A percentile compares a stretch with the other conserved stretches of the same genome.
These are phyloP conservation scores for Aspergillus oerlinghausenensis DNA, from an alignment of 2,329 filamentous ascomycete genomes.

Conservation along the genomic window DNA sequence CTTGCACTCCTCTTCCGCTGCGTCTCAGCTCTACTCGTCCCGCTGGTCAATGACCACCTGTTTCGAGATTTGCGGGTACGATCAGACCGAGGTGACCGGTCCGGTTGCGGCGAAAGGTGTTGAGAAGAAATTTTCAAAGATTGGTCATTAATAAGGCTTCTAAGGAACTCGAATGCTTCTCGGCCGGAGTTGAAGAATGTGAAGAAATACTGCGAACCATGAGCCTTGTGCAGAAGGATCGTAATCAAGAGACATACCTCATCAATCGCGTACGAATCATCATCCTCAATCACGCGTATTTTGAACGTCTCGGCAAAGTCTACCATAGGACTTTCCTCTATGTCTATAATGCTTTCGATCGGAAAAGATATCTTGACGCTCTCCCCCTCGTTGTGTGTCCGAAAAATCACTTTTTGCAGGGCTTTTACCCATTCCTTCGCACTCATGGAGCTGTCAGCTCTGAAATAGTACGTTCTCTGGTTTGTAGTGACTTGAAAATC, in stretches of 20 bases:
- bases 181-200: constrained; percentile 86
- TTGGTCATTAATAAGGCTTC: constrained; percentile 61
- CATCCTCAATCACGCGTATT: constrained; percentile 85
- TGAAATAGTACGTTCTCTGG: constrained; percentile 78
- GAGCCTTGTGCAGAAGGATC: constrained; percentile 7
- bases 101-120: constrained; percentile 16
- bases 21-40: constrained; percentile 6
- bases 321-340: constrained; percentile 86
- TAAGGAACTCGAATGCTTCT: constrained; percentile 76
- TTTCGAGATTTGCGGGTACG: constrained; percentile 13
- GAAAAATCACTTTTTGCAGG: constrained; percentile 89
- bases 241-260: constrained; percentile 54
- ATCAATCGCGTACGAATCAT: constrained; percentile 91
- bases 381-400: constrained; percentile 92
- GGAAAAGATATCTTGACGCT: constrained; percentile 94
- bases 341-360: constrained; percentile 81
- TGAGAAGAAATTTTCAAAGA: constrained; percentile 44
- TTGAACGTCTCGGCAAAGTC: constrained; percentile 93
- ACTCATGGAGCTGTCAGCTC: constrained; percentile 78
- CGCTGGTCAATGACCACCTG: constrained; percentile 20
- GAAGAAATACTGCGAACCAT: constrained; percentile 76
- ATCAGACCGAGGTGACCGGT: constrained; percentile 13
- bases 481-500: constrained; percentile 79
- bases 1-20: constrained; percentile 59
- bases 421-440: constrained; percentile 97